Conservation (phyloP, 805 yeast species). For the Groenewaldozyma tartarivorans region DNA sequence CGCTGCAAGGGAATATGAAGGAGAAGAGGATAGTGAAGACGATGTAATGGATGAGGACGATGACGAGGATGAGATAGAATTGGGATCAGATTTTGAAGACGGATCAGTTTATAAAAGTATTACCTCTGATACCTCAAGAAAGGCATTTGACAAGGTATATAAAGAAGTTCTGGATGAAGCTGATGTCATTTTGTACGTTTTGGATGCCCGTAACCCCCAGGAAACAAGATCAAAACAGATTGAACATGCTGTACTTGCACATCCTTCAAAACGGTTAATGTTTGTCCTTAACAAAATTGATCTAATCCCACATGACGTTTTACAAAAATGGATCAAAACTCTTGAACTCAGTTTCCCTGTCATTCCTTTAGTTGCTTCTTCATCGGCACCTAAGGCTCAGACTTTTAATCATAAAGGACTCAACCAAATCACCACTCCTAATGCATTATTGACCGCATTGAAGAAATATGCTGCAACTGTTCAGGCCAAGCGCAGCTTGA, state of each 20-base stretch:
- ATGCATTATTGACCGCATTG: constrained; percentile 64
- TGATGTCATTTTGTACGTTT: constrained; percentile 84
- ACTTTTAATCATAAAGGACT: constrained; percentile 63
- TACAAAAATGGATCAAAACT: constrained; percentile 75
- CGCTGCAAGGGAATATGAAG: constrained; percentile 70
- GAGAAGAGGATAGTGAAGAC: constrained; percentile 30
- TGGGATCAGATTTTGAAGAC: constrained; percentile 30
- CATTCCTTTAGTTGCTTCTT: constrained; percentile 69
- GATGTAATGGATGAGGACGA: constrained; percentile 38
- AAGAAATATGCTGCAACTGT: constrained; percentile 78
- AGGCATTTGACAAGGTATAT: constrained; percentile 89
- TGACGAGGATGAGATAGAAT: constrained; percentile 33
- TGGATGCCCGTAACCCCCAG: constrained; percentile 97
- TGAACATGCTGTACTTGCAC: constrained; percentile 78
- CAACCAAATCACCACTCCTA: constrained; percentile 62
- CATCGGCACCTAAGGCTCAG: constrained; percentile 58
- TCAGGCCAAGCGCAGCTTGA: constrained; percentile 77
- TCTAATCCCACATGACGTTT: constrained; percentile 74
- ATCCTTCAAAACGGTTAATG: constrained; percentile 74
- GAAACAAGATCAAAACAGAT: constrained; percentile 86
- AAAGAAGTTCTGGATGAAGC: constrained; percentile 87
- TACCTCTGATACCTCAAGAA: constrained; percentile 34
- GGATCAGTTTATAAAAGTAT: constrained; percentile 30
- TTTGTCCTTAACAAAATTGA: constrained; percentile 87
- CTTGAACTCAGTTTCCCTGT: constrained; percentile 83